Conservation (phyloP, 2,329 filamentous ascomycete species). For the Hortaea werneckii region DNA sequence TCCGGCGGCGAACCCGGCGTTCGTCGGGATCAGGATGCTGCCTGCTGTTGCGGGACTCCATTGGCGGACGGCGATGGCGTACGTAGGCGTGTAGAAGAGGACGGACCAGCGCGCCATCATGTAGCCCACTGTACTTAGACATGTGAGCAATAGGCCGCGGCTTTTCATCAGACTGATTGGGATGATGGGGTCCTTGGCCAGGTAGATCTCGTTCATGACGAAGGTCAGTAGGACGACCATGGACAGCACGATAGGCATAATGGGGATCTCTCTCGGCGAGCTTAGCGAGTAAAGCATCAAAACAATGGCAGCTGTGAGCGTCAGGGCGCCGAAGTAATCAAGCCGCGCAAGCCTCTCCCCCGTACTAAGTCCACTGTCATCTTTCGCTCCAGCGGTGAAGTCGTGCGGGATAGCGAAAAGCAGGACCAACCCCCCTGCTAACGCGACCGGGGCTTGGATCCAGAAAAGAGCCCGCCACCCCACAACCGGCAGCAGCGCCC, state of each 20-base stretch:
- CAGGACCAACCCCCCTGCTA: slow-evolving; percentile 52
- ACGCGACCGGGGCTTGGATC: slow-evolving; percentile 55
- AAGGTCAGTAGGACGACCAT: slow-evolving; percentile 47
- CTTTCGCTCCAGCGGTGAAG: slow-evolving; percentile 21
- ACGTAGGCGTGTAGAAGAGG: slow-evolving; percentile 71
- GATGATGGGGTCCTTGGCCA: slow-evolving; percentile 62
- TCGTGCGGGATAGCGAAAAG: slow-evolving; percentile 54
- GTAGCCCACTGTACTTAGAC: slow-evolving; percentile 62
- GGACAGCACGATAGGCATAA: slow-evolving; percentile 52
- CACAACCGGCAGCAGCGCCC: slow-evolving; percentile 49
- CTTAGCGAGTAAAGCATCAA: slow-evolving; percentile 63
- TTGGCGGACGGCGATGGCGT: slow-evolving; percentile 64
- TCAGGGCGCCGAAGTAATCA: slow-evolving; percentile 63
- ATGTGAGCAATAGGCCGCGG: slow-evolving; percentile 61
- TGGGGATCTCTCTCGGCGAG: slow-evolving; percentile 50
- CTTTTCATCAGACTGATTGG: slow-evolving; percentile 60
- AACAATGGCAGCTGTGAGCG: slow-evolving; percentile 55
- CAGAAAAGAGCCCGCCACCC: slow-evolving; percentile 72
- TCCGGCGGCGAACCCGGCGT: slow-evolving; percentile 65
- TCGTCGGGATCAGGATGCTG: slow-evolving; percentile 69
- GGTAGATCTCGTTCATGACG: slow-evolving; percentile 51
- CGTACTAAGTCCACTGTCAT: slow-evolving; percentile 29
- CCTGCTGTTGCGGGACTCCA: slow-evolving; percentile 62
- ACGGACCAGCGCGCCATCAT: slow-evolving; percentile 76
- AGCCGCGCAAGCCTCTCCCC: slow-evolving; percentile 51